A percentile compares a stretch with the other conserved stretches of the same genome.
Evolutionary conservation across 257 asterid genomes (phyloP).

Genomic region (Primulina huaijiensis): DNA sequence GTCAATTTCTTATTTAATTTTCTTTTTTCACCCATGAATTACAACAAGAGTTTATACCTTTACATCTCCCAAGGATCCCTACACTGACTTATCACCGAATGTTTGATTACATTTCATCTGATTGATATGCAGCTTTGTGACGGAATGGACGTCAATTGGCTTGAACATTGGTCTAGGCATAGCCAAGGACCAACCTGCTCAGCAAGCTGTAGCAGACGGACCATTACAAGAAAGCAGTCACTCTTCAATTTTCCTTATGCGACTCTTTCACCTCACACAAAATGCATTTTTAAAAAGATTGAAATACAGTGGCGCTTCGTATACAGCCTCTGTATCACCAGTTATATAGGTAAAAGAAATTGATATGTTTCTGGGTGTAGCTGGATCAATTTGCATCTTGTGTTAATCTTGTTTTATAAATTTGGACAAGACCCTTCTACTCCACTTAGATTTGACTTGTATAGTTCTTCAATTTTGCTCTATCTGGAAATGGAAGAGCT

Average conservation of each 20-base stretch:
- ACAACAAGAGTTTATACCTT: neutral
- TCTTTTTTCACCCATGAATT: neutral
- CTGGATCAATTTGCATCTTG: neutral
- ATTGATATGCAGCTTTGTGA: conserved; percentile 60
- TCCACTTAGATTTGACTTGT: too few species aligned
- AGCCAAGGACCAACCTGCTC: conserved; percentile 28
- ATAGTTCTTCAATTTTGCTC: too few species aligned
- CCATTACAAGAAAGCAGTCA: conserved; percentile 26
- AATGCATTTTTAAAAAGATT: conserved; percentile 60
- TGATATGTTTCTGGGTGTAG: neutral
- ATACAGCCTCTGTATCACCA: conserved; percentile 56
- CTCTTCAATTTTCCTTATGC: conserved; percentile 51
- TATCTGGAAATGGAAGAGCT: too few species aligned
- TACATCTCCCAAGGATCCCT: neutral
- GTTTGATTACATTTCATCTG: conserved; percentile 4
- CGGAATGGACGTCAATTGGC: conserved; percentile 60
- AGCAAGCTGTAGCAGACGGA: conserved; percentile 31
- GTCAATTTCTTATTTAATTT: too few species aligned
- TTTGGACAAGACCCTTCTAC: neutral
- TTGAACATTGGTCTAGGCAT: conserved; percentile 63
- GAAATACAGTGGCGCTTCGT: conserved; percentile 54
- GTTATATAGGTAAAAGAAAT: conserved; percentile 26
- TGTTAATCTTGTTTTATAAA: neutral
- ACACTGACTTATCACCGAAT: too few species aligned
- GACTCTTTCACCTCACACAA: conserved; percentile 41